These are phyloP conservation scores for Entomophthora muscae DNA, from an alignment of 371 early-diverging fungal genomes.

Conservation along the genomic window DNA sequence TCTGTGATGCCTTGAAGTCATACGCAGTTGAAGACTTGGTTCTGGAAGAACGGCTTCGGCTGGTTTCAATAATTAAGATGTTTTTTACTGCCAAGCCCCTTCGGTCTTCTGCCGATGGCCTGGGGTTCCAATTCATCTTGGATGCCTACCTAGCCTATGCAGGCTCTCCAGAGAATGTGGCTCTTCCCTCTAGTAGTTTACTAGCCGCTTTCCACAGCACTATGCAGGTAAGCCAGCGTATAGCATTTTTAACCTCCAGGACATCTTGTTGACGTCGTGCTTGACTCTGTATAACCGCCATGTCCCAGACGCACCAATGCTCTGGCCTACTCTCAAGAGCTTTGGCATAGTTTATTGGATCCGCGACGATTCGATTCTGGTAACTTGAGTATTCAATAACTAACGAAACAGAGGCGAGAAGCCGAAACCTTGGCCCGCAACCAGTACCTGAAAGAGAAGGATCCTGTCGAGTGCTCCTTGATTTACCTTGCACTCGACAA, in stretches of 20 bases:
- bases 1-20: background rate
- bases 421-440: constrained; percentile 55
- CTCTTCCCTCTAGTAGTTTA: background rate
- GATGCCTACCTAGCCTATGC: background rate
- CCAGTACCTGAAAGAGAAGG: constrained; percentile 54
- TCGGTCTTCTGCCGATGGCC: background rate
- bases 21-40: background rate
- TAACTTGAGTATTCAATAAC: background rate
- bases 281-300: background rate
- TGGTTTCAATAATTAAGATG: background rate
- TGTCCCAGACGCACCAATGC: background rate
- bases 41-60: background rate
- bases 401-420: background rate
- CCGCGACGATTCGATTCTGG: background rate
- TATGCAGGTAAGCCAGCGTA: background rate
- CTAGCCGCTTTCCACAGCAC: background rate
- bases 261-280: background rate
- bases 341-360: background rate
- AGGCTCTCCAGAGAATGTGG: background rate
- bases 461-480: constrained; percentile 67
- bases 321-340: background rate
- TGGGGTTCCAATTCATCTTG: background rate
- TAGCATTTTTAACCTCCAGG: background rate
- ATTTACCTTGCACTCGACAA: constrained; percentile 76
- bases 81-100: background rate